Evolutionary conservation across 2,329 filamentous ascomycete species (phyloP).

Genomic region (Aspergillus spinulosporus): DNA sequence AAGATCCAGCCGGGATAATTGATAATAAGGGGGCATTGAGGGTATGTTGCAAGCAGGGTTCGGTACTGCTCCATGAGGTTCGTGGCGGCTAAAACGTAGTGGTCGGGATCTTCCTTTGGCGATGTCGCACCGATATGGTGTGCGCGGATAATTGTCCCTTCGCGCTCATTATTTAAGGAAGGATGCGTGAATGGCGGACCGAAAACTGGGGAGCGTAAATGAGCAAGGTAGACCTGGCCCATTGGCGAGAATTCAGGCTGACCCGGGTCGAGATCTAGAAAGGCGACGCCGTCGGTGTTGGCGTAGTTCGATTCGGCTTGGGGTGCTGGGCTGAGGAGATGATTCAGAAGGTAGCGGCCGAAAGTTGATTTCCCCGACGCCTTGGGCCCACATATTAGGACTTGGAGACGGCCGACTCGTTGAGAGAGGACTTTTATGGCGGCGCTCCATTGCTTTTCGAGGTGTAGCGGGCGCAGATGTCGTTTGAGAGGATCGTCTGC

Average conservation of each 20-base stretch:
- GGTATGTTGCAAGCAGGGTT: slow-evolving; percentile 40
- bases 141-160: slow-evolving; percentile 47
- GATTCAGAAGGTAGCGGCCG: slow-evolving; percentile 56
- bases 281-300: slow-evolving; percentile 48
- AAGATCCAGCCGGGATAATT: slow-evolving; percentile 60
- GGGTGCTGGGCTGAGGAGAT: slow-evolving; percentile 49
- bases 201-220: slow-evolving; percentile 53
- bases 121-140: slow-evolving; percentile 56
- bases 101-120: slow-evolving; percentile 58
- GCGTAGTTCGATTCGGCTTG: slow-evolving; percentile 30
- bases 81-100: slow-evolving; percentile 55
- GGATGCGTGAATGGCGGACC: slow-evolving; percentile 60
- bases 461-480: slow-evolving; percentile 44
- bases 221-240: slow-evolving; percentile 59
- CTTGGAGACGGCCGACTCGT: slow-evolving; percentile 40
- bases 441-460: slow-evolving; percentile 46
- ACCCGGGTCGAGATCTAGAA: slow-evolving; percentile 60
- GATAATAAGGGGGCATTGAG: slow-evolving; percentile 54
- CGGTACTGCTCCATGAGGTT: slow-evolving; percentile 55
- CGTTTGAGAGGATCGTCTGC: slow-evolving; percentile 45
- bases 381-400: slow-evolving; percentile 57
- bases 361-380: slow-evolving; percentile 63
- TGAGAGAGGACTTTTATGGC: slow-evolving; percentile 47
- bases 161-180: slow-evolving; percentile 33
- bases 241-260: slow-evolving; percentile 61